These are phyloP conservation scores for Populus euphratica DNA, from an alignment of 345 rosid genomes.

Conservation along the genomic window DNA sequence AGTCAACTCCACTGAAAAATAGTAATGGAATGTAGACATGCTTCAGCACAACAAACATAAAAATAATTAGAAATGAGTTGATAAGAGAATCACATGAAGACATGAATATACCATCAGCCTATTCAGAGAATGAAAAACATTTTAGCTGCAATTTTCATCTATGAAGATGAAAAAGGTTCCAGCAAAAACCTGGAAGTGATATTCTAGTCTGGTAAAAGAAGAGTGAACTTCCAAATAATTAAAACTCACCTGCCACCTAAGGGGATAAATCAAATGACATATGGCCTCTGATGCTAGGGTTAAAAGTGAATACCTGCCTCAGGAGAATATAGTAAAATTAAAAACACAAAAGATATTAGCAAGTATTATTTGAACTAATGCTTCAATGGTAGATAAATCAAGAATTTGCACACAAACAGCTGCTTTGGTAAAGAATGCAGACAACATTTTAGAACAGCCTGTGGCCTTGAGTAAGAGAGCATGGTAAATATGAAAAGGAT, in stretches of 20 bases:
- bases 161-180: not conserved
- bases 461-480: not conserved
- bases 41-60: conserved; percentile 70
- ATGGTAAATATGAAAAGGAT: not conserved
- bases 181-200: not conserved
- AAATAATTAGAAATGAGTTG: conserved; percentile 40
- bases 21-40: conserved; percentile 99
- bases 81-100: conserved; percentile 12
- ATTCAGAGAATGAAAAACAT: conserved; percentile 4
- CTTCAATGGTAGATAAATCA: not conserved
- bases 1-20: conserved; percentile 99
- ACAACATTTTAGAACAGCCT: not conserved
- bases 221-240: not conserved
- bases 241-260: conserved; percentile 85
- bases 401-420: not conserved
- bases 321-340: conserved; percentile 7
- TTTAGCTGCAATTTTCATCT: conserved; percentile 3
- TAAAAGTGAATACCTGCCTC: conserved; percentile 81
- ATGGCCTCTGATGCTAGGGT: conserved; percentile 90
- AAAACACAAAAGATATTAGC: not conserved
- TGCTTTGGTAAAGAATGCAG: not conserved
- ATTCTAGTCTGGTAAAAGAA: not conserved
- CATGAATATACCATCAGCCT: not conserved
- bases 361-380: not conserved
- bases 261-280: conserved; percentile 96